Conservation (phyloP, 163 green algal species). For the Scenedesmus sp. region DNA sequence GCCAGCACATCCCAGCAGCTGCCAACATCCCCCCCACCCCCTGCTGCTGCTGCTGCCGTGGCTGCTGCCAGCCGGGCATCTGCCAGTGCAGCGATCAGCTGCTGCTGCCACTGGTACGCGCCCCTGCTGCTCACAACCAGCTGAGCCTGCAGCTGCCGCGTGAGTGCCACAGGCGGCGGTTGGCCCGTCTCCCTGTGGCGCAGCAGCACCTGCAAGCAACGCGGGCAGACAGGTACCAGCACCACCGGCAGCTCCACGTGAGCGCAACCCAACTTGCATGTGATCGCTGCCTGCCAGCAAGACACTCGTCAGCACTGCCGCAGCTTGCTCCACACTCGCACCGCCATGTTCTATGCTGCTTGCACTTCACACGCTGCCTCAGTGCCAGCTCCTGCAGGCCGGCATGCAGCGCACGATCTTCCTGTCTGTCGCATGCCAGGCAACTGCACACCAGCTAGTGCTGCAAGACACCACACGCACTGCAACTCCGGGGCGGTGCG, state of each 20-base stretch:
- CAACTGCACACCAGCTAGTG: too few relatives aligned
- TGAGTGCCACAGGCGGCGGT: not conserved
- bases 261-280: too few relatives aligned
- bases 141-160: not conserved
- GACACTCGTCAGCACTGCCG: too few relatives aligned
- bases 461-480: too few relatives aligned
- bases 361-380: too few relatives aligned
- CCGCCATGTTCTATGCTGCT: too few relatives aligned
- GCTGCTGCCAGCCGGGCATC: not conserved
- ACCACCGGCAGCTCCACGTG: not conserved
- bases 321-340: not conserved
- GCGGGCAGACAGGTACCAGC: not conserved
- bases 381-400: too few relatives aligned
- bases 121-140: not conserved
- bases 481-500: too few relatives aligned
- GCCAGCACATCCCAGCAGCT: conserved; percentile 4
- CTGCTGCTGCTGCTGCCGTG: not conserved
- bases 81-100: conserved; percentile 18
- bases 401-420: too few relatives aligned
- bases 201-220: not conserved
- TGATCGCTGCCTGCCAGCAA: too few relatives aligned
- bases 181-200: not conserved
- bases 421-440: too few relatives aligned
- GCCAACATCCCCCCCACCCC: not conserved
- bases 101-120: conserved; percentile 23